Base-by-base conservation (phyloP, 1,139 yeast species). In the Saccharomyces hybrid region DNA sequence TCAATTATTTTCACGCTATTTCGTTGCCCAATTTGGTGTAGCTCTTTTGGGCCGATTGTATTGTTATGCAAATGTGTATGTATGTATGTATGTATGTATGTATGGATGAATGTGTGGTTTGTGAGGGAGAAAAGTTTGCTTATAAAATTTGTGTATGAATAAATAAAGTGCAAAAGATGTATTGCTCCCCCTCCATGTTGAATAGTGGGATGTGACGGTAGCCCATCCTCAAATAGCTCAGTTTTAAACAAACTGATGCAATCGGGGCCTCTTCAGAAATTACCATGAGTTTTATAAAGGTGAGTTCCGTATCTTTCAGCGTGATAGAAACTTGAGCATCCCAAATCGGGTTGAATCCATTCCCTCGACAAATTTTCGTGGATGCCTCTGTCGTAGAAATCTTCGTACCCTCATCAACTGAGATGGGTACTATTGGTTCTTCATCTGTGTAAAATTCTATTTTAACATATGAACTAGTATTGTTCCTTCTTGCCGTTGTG, bases 331-430 rank as follows among this genome's bases (percentile, higher is more conserved):
- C 78, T 3, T 67, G 68, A 51, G 79, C 76, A 61, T 85, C 81
- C 96, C 96, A 90, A 2, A 78, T 72, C 0, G 98, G 97, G 67
- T 87, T 90, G 70, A 88, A 89, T 0, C 97, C 96, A 69, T 90
- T 89, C 53, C 69, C 71, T 28, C 60, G 63, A 28, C 73, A 65
- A 5, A 60, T 49, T 12, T 57, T 58, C 0, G 76, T 71, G 1
- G 60, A 47, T 9, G 58, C 62, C 19, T 58, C 58, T 2, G 56
- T 49, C 11, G 8, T 59, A 51, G 11, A 54, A 38, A 38, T 38
- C 44, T 24, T 38, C 19, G 26, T 16, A 19, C 44, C 44, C 12
- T 38, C 19, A 19, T 38, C 44, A 19, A 29, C 34, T 11, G 34
- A 29, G 34, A 29, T 29, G 34, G 4, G 68, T 59, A 0, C 88